Evolutionary conservation across 2,329 filamentous ascomycete genomes (phyloP), one percentile per base, ranked within the genome.

Genomic region (Mycocentrospora acerina): DNA sequence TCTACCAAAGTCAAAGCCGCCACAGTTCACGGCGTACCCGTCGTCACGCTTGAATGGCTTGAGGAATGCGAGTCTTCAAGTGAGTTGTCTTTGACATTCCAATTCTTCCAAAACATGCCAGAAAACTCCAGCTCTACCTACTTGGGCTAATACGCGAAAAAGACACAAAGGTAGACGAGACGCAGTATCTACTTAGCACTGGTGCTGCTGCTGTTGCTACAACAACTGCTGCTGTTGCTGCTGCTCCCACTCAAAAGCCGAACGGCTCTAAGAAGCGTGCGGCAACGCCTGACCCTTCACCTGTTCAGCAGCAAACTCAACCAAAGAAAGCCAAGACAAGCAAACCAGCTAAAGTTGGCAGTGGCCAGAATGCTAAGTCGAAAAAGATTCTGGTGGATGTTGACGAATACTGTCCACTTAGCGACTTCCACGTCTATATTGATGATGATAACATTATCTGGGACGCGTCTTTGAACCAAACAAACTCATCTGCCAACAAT

Each of bases 391-490:
- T 73, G 6, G 63, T 78, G 16, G 70, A 73, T 2, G 57, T 80
- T 2, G 77, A 80, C 41, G 72, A 75, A 28, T 59, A 51, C 12
- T 74, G 66, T 37, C 47, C 59, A 7, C 56, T 65, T 24, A 35
- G 40, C 18, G 40, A 41, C 10, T 67, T 66, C 37, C 53, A 54
- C 9, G 87, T 94, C 22, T 82, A 85, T 57, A 78, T 91, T 39
- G 84, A 84, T 44, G 67, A 77, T 1, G 66, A 77, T 26, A 80
- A 81, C 14, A 68, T 85, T 38, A 88, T 91, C 32, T 91, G 80
- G 62, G 88, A 94, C 59, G 88, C 86, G 0, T 82, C 85, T 0
- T 72, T 94, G 30, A 93, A 90, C 52, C 85, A 90, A 61, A 86
- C 88, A 9, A 86, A 89, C 51, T 72, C 86, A 0, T 69, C 72